Evolutionary conservation across 208 protist species (phyloP).

Genomic region (Leishmania major): DNA sequence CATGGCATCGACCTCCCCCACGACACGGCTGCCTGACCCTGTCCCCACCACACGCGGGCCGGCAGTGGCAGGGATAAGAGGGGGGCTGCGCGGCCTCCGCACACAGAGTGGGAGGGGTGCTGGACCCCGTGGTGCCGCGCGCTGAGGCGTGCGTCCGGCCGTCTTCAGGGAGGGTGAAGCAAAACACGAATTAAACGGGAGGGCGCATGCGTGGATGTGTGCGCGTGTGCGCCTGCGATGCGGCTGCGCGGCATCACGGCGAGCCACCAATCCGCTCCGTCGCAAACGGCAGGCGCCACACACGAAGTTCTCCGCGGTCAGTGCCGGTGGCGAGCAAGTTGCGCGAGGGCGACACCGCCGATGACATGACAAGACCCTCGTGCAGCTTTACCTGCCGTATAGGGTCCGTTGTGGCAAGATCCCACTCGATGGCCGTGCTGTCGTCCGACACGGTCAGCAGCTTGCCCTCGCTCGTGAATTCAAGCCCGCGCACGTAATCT

Average conservation of each 20-base stretch:
- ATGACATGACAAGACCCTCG: constrained; percentile 81
- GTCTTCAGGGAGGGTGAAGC: not conserved
- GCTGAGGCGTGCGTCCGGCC: not conserved
- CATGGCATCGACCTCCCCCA: not conserved
- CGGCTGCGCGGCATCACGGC: not conserved
- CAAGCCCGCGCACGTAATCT: constrained; percentile 85
- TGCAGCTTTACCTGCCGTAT: constrained; percentile 80
- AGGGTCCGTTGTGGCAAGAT: constrained; percentile 35
- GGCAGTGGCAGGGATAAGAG: not conserved
- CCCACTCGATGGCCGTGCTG: constrained; percentile 81
- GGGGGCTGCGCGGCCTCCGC: not conserved
- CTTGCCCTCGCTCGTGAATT: constrained; percentile 58
- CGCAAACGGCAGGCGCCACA: constrained; percentile 72
- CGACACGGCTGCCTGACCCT: not conserved
- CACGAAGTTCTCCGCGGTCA: constrained; percentile 71
- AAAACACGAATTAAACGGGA: not conserved
- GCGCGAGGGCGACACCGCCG: constrained; percentile 40
- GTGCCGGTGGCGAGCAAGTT: constrained; percentile 74
- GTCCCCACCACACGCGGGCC: not conserved
- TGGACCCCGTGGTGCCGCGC: not conserved
- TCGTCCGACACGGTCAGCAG: constrained; percentile 86
- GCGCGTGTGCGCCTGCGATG: not conserved
- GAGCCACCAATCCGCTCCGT: constrained; percentile 48
- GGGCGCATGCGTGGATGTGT: not conserved
- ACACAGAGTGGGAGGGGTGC: not conserved